Evolutionary conservation across 208 protist genomes (phyloP).

Genomic region (Trypanosoma melophagium): DNA sequence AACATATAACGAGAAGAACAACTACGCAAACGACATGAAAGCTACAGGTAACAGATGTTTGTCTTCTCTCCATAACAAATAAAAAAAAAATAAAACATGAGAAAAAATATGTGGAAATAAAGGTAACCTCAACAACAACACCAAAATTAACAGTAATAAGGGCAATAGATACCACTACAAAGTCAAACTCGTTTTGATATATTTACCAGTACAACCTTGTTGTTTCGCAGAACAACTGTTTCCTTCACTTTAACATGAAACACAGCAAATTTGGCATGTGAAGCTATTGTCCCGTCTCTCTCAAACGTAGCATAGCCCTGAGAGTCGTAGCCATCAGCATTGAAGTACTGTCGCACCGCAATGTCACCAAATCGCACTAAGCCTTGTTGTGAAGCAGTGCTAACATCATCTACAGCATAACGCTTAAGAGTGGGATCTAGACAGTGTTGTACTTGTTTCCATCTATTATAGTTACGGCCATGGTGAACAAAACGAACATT

Average conservation of each 20-base stretch:
- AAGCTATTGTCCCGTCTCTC: slow-evolving; percentile 58
- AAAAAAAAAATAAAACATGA: not conserved
- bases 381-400: not conserved
- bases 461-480: slow-evolving; percentile 55
- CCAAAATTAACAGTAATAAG: not conserved
- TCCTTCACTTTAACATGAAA: slow-evolving; percentile 55
- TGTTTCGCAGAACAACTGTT: slow-evolving; percentile 61
- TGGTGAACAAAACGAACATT: slow-evolving; percentile 76
- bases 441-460: slow-evolving; percentile 74
- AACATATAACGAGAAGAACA: no score
- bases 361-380: slow-evolving; percentile 1
- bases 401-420: not conserved
- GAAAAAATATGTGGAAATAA: slow-evolving; percentile 15
- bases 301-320: slow-evolving; percentile 81
- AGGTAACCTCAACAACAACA: not conserved
- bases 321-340: slow-evolving; percentile 61
- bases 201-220: slow-evolving; percentile 56
- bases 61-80: no score
- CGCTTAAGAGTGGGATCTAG: slow-evolving; percentile 35
- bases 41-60: no score
- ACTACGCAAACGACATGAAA: no score
- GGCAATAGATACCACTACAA: not conserved
- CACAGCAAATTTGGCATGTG: slow-evolving; percentile 43
- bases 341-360: slow-evolving; percentile 22
- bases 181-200: slow-evolving; percentile 37